A percentile compares a stretch with the other conserved stretches of the same genome.
Evolutionary conservation across 2,329 filamentous ascomycete species (phyloP).

Genomic region (Stagonosporopsis rhizophila): DNA sequence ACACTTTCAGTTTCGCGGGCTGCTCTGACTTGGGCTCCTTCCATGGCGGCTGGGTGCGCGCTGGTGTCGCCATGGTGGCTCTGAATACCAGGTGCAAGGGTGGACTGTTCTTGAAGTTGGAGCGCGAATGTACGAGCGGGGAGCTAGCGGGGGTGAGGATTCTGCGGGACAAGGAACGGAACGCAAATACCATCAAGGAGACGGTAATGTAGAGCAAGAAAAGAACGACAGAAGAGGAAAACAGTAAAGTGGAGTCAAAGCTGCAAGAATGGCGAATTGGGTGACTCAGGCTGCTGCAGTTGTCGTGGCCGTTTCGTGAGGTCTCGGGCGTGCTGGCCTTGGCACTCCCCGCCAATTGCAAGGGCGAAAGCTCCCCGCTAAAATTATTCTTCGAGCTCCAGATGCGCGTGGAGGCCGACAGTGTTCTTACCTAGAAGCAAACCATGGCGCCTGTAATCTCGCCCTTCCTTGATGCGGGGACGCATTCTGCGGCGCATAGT

Average conservation of each 20-base stretch:
- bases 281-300: slow-evolving; percentile 23
- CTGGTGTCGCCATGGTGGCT: slow-evolving; percentile 44
- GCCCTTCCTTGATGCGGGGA: slow-evolving; percentile 78
- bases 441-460: slow-evolving; percentile 58
- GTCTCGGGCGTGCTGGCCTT: slow-evolving; percentile 25
- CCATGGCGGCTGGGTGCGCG: slow-evolving; percentile 51
- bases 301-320: slow-evolving; percentile 34
- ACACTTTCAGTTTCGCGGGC: slow-evolving; percentile 70
- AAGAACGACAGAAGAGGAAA: slow-evolving; percentile 28
- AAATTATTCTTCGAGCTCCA: slow-evolving; percentile 22
- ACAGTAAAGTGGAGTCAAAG: slow-evolving; percentile 20
- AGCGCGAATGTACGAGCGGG: slow-evolving; percentile 29
- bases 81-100: slow-evolving; percentile 19
- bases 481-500: slow-evolving; percentile 66
- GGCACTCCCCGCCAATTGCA: slow-evolving; percentile 34
- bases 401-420: neutral
- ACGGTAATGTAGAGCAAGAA: slow-evolving; percentile 15
- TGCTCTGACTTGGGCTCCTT: slow-evolving; percentile 47
- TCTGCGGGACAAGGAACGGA: slow-evolving; percentile 35
- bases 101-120: slow-evolving; percentile 24
- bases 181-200: slow-evolving; percentile 44
- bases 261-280: slow-evolving; percentile 10
- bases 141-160: slow-evolving; percentile 29
- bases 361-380: slow-evolving; percentile 34
- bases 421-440: neutral